Base-by-base conservation (phyloP, 176 grass and related monocot species). In the Ampelocalamus luodianensis region DNA sequence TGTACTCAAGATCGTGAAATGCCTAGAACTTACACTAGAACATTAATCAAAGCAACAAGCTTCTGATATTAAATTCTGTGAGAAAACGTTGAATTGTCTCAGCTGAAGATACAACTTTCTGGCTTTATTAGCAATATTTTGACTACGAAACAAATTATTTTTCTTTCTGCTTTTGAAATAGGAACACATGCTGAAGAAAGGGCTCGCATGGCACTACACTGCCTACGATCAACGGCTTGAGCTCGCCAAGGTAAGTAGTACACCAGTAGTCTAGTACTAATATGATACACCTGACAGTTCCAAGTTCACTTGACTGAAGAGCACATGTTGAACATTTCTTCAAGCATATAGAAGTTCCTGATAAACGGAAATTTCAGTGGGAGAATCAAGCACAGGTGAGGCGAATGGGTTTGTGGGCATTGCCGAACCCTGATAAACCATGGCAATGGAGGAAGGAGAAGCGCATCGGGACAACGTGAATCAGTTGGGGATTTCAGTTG, bases 161-260 rank as follows among this genome's bases (percentile, higher is more conserved):
- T 9, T 43, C 4, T 32, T 39, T 22, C 43, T 53, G 34, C 3
- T 42, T 76, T 67, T 80, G 3, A 1, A 38, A 49, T 63, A 94
- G 93, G 93, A 91, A 68, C 74, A 91, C 82, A 94, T 98, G 96
- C 81, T 95, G 37, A 93, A 92, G 86, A 94, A 87, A 83, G 96
- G 93, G 24, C 77, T 98, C 60, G 86, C 93, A 63, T 98, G 91
- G 91, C 96, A 98, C 78, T 95, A 95, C 42, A 39, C 73, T 65
- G 84, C 88, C 14, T 96, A 98, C 20, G 96, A 99, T 74, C 59
- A 54, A 42, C 85, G 86, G 8, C 55, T 29, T 1, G 88, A 96
- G 83, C 75, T 99, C 27, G 82, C 66, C 7, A 90, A 42, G 87
- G 96, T 95, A 73, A 93, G 50, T 72, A 72, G 8, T 43, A 38